Evolutionary conservation across 2,329 filamentous ascomycete genomes (phyloP).

Genomic region (Aureobasidium sp.): DNA sequence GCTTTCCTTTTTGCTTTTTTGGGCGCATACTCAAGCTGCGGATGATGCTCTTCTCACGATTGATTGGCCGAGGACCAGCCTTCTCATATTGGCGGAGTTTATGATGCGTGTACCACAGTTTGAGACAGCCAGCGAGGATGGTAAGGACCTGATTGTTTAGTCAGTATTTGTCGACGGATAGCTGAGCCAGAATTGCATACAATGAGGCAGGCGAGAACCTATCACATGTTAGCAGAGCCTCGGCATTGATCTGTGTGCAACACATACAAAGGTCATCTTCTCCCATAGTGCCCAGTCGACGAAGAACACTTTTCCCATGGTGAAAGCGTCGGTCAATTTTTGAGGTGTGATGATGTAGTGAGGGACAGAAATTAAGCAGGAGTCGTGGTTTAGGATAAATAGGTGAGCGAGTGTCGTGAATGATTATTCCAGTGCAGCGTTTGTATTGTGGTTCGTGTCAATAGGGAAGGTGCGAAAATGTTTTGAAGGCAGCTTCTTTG

Average conservation of each 20-base stretch:
- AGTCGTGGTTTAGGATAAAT: neutral
- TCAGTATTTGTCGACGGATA: neutral
- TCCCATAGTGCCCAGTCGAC: conserved; percentile 70
- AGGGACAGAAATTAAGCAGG: neutral
- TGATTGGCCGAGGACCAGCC: conserved; percentile 8
- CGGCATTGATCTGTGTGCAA: neutral
- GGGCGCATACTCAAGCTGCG: conserved; percentile 20
- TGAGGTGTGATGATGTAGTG: neutral
- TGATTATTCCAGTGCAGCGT: neutral
- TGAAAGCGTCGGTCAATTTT: neutral
- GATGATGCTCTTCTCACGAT: conserved; percentile 19
- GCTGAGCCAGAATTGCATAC: conserved; percentile 36
- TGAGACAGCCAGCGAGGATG: conserved; percentile 59
- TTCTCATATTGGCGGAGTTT: conserved; percentile 27
- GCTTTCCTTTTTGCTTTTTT: conserved; percentile 26
- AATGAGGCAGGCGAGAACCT: conserved; percentile 70
- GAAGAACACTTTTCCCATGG: conserved; percentile 33
- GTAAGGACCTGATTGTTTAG: conserved; percentile 47
- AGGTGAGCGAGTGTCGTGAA: neutral
- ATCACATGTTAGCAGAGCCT: conserved; percentile 12
- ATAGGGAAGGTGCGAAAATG: conserved; percentile 2
- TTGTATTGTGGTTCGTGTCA: neutral
- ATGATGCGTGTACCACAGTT: conserved; percentile 47
- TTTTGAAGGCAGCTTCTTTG: neutral
- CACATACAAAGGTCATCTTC: conserved; percentile 79